Evolutionary conservation across 2,329 filamentous ascomycete genomes (phyloP), one percentile per base, ranked within the genome.

Genomic region (Neurospora sp.): DNA sequence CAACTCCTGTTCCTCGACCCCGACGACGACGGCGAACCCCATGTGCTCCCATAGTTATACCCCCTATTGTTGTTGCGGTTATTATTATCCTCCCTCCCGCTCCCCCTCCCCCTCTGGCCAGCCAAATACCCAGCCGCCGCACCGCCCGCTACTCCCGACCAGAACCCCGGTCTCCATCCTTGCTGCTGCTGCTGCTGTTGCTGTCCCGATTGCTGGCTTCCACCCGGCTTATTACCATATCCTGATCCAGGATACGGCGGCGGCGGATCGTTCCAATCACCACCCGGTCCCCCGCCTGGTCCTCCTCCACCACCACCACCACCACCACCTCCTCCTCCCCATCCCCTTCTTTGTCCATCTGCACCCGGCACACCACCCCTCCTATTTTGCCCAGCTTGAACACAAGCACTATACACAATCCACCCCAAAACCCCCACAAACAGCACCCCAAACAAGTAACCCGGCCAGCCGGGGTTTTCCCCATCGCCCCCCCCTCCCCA

Each of bases 81-180:
- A 72, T 77, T 79, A 72, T 77, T 78, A 42, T 78, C 78, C 70
- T 82, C 81, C n/a, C 70, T 67, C 19, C 71, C 42, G 15, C 2
- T 17, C 7, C 23, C 23, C 23, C 82, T 79, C 5, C 78, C 79
- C 69, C 81, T 80, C 58, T 80, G 85, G 0, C 87, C 87, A 6
- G 89, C 89, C 70, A 85, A 78, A 76, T 92, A 93, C 1, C 84
- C 89, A 3, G 90, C 91, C 1, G 91, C 90, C 5, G 89, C 90
- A 66, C 91, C 92, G 17, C 86, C 86, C 0, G 86, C 84, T n/a
- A 87, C 80, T 23, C 91, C 91, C 19, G 83, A 86, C 91, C 91
- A 93, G 80, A 93, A 93, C 1, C 91, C 91, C 5, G 91, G 91
- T 67, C 85, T 84, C 90, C 90, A 93, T 1, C 83, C 83, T 72